Evolutionary conservation across 257 asterid species (phyloP).

Genomic region (Solanum ossicruentum): DNA sequence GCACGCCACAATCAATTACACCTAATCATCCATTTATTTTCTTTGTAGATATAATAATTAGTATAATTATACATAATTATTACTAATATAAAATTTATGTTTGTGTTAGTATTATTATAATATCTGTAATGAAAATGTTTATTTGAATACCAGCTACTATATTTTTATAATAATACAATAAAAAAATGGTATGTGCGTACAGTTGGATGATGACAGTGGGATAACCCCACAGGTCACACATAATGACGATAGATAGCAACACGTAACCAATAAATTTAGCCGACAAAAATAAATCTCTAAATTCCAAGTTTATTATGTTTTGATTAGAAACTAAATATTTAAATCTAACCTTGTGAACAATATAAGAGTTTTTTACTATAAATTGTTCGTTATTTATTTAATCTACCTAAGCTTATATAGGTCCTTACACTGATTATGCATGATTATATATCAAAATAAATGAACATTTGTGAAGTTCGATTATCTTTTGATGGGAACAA

Average conservation of each 20-base stretch:
- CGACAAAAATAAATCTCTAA: not conserved
- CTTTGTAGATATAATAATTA: not conserved
- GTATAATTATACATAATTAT: not conserved
- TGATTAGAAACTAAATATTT: not conserved
- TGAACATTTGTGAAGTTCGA: no score
- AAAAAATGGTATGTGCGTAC: not conserved
- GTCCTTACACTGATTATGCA: not conserved
- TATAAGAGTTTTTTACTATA: not conserved
- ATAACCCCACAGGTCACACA: not conserved
- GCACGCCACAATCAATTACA: not conserved
- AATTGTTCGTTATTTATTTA: not conserved
- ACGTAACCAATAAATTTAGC: not conserved
- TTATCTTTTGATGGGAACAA: no score
- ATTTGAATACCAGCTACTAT: not conserved
- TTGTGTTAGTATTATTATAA: not conserved
- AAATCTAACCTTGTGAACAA: not conserved
- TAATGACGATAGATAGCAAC: not conserved
- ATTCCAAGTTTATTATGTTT: not conserved
- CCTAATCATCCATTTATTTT: not conserved
- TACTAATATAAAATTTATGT: not conserved
- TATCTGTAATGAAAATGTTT: not conserved
- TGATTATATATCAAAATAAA: no score
- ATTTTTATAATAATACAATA: not conserved
- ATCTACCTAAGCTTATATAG: not conserved
- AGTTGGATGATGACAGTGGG: not conserved